Evolutionary conservation across 352 stramenopile species (phyloP).

Genomic region (Phytophthora tubulina): DNA sequence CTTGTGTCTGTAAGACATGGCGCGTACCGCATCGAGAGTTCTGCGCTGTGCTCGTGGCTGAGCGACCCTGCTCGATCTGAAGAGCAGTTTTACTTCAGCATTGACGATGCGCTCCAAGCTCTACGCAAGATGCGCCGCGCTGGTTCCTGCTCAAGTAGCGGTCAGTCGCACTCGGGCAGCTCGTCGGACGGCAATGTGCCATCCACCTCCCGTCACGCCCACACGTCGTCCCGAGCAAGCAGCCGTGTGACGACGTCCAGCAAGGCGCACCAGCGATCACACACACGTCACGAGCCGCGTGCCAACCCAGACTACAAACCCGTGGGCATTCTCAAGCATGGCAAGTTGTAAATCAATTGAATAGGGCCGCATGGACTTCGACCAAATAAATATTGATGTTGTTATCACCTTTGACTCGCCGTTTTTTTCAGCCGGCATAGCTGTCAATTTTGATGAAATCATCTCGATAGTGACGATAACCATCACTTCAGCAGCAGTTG

Average conservation of each 20-base stretch:
- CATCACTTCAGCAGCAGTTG: no score
- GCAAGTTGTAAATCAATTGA: slow-evolving; percentile 38
- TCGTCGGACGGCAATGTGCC: slow-evolving; percentile 37
- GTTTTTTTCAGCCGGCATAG: no score
- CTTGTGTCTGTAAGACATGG: slow-evolving; percentile 69
- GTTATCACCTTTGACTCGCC: slow-evolving; percentile 15
- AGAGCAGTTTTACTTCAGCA: slow-evolving; percentile 76
- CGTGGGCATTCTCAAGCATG: slow-evolving; percentile 68
- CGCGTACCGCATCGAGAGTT: slow-evolving; percentile 81
- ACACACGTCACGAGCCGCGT: slow-evolving; percentile 38
- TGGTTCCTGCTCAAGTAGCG: slow-evolving; percentile 23
- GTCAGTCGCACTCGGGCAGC: slow-evolving; percentile 32
- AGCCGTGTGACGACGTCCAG: slow-evolving; percentile 21
- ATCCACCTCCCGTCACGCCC: slow-evolving; percentile 7
- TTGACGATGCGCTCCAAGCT: slow-evolving; percentile 54
- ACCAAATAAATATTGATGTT: slow-evolving; percentile 44
- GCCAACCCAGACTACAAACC: slow-evolving; percentile 50
- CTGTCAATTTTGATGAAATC: no score
- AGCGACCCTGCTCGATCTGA: slow-evolving; percentile 56
- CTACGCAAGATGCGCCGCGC: slow-evolving; percentile 52
- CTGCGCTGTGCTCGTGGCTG: slow-evolving; percentile 78
- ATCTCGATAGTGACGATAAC: no score
- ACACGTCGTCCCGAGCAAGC: slow-evolving; percentile 23
- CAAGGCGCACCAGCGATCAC: slow-evolving; percentile 33
- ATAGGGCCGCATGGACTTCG: slow-evolving; percentile 17